A percentile compares a stretch with the other conserved stretches of the same genome.
These are phyloP conservation scores for Hortiboletus campestris DNA, from an alignment of 768 basidiomycete species.

Conservation along the genomic window DNA sequence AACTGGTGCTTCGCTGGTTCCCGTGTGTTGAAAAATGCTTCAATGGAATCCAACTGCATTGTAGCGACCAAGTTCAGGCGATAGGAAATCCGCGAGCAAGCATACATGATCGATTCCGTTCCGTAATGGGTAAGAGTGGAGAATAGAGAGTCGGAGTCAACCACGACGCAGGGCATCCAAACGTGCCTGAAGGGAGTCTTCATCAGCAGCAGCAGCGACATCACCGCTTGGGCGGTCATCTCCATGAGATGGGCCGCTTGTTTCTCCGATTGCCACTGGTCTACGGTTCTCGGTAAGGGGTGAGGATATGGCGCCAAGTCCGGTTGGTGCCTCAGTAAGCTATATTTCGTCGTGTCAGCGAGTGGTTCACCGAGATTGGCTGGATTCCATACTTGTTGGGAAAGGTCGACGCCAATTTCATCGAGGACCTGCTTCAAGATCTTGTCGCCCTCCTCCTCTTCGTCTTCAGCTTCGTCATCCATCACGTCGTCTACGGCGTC, in stretches of 20 bases:
- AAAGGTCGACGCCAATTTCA: slow-evolving; percentile 91
- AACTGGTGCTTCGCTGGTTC: neutral
- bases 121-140: slow-evolving; percentile 6
- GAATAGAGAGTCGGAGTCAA: slow-evolving; percentile 29
- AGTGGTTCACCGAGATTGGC: neutral
- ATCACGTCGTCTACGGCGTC: slow-evolving; percentile 97
- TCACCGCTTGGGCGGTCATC: slow-evolving; percentile 40
- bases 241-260: slow-evolving; percentile 32
- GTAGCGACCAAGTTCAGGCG: neutral
- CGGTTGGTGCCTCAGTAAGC: slow-evolving; percentile 83
- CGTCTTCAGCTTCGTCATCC: slow-evolving; percentile 89
- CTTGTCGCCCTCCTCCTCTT: slow-evolving; percentile 94
- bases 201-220: slow-evolving; percentile 55
- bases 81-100: neutral
- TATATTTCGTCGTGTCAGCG: slow-evolving; percentile 32
- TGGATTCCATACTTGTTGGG: slow-evolving; percentile 63
- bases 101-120: slow-evolving; percentile 7
- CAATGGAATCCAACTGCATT: neutral
- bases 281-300: slow-evolving; percentile 64
- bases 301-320: slow-evolving; percentile 58
- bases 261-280: slow-evolving; percentile 84
- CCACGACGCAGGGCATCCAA: slow-evolving; percentile 84
- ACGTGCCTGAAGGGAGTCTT: slow-evolving; percentile 92
- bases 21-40: neutral
- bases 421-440: slow-evolving; percentile 95